Evolutionary conservation across 352 stramenopile genomes (phyloP).

Genomic region (Pythium pyrilobum): DNA sequence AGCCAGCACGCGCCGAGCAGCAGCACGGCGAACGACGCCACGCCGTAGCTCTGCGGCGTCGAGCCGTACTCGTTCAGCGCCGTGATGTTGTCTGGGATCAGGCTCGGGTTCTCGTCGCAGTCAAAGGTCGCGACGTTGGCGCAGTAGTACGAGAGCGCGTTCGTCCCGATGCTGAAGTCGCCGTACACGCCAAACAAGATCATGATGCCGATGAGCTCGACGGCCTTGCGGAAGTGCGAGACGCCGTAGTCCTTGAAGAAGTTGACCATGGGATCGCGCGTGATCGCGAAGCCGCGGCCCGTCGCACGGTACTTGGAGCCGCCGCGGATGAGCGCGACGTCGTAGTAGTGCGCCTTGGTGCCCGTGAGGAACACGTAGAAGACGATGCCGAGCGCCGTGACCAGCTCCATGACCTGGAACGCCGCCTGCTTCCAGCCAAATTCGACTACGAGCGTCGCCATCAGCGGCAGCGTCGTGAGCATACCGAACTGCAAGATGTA

Average conservation of each 20-base stretch:
- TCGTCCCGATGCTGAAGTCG: conserved; percentile 64
- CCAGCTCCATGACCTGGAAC: conserved; percentile 73
- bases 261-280: conserved; percentile 79
- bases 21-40: conserved; percentile 79
- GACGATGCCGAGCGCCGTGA: conserved; percentile 73
- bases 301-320: conserved; percentile 85
- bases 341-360: conserved; percentile 85
- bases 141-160: conserved; percentile 43
- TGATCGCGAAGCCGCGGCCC: conserved; percentile 84
- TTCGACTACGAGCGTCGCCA: conserved; percentile 75
- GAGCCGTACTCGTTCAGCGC: conserved; percentile 45
- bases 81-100: conserved; percentile 68
- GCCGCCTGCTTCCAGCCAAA: conserved; percentile 70
- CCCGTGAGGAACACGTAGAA: conserved; percentile 88
- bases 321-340: conserved; percentile 77
- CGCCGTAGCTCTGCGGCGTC: conserved; percentile 68
- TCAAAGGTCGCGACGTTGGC: conserved; percentile 22
- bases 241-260: conserved; percentile 88
- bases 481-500: conserved; percentile 86
- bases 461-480: conserved; percentile 73
- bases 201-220: conserved; percentile 83
- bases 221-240: conserved; percentile 85
- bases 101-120: conserved; percentile 40
- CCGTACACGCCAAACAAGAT: conserved; percentile 78
- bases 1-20: conserved; percentile 81